Conservation (phyloP, 495 filamentous ascomycete species). For the Bryoglossum gracile region DNA sequence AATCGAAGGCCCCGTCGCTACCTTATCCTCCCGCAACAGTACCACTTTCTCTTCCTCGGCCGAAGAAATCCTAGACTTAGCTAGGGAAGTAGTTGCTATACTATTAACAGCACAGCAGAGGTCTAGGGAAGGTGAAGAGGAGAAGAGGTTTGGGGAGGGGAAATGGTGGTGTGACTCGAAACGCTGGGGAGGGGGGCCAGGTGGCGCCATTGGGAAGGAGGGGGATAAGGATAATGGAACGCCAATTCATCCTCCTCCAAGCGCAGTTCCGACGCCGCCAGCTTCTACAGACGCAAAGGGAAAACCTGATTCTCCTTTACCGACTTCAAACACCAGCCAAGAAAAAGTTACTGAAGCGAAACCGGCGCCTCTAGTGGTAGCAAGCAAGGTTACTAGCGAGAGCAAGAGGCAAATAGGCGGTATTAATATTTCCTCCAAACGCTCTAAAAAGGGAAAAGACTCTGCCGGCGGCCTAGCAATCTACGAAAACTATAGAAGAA, state of each 20-base stretch:
- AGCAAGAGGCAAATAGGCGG: constrained; percentile 11
- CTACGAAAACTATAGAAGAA: constrained; percentile 49
- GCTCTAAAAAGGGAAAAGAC: constrained; percentile 30
- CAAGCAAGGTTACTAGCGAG: neutral
- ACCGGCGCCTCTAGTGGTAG: constrained; percentile 6
- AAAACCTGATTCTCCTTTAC: no score
- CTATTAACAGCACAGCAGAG: constrained; percentile 79
- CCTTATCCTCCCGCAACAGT: constrained; percentile 47
- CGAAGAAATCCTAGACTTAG: constrained; percentile 58
- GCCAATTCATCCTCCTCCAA: constrained; percentile 1
- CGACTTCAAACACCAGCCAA: no score
- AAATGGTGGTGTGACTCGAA: constrained; percentile 73
- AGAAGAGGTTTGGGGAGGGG: constrained; percentile 62
- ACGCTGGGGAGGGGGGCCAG: constrained; percentile 70
- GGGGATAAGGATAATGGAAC: constrained; percentile 7
- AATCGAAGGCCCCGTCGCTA: constrained; percentile 71
- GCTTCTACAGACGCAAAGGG: no score
- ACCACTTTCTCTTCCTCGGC: constrained; percentile 37
- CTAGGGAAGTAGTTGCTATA: constrained; percentile 65
- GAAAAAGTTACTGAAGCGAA: neutral
- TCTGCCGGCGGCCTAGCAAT: constrained; percentile 40
- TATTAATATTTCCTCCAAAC: constrained; percentile 16
- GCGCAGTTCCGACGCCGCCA: no score
- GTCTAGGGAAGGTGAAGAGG: constrained; percentile 57
- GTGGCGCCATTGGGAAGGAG: constrained; percentile 54